phyloP scores from a whole-genome alignment of 345 rosid species.

The Cochlearia excelsa region DNA sequence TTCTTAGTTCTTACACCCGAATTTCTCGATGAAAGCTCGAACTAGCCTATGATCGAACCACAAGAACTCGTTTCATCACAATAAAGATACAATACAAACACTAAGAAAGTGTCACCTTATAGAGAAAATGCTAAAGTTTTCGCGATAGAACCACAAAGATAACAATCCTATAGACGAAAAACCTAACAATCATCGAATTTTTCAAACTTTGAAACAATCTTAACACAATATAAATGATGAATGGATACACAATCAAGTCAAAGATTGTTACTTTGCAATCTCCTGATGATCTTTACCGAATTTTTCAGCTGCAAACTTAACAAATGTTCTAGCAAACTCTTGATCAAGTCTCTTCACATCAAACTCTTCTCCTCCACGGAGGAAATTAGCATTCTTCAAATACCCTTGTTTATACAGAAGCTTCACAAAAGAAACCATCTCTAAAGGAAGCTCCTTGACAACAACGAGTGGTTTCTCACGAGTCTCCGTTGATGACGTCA shows the following conservation, averaged over 20 bases:
- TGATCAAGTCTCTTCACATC: conserved; percentile 52
- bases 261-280: conserved; percentile 60
- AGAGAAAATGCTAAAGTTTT: not conserved
- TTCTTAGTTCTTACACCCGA: not conserved
- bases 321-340: conserved; percentile 53
- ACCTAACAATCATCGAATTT: not conserved
- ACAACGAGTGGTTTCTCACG: conserved; percentile 40
- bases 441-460: conserved; percentile 54
- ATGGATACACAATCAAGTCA: not conserved
- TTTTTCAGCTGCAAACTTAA: conserved; percentile 51
- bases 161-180: not conserved
- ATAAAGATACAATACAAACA: not conserved
- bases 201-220: not conserved
- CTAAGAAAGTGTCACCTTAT: no score
- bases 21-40: not conserved
- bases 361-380: conserved; percentile 36
- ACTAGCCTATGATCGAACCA: conserved; percentile 1
- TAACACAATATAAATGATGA: not conserved
- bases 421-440: conserved; percentile 49
- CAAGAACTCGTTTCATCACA: conserved; percentile 11
- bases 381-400: conserved; percentile 61
- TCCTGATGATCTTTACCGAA: conserved; percentile 74
- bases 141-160: no score
- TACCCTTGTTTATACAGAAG: conserved; percentile 61
- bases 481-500: conserved; percentile 24